Evolutionary conservation across 2,329 filamentous ascomycete genomes (phyloP).

Genomic region (Niveomyces coronatus): DNA sequence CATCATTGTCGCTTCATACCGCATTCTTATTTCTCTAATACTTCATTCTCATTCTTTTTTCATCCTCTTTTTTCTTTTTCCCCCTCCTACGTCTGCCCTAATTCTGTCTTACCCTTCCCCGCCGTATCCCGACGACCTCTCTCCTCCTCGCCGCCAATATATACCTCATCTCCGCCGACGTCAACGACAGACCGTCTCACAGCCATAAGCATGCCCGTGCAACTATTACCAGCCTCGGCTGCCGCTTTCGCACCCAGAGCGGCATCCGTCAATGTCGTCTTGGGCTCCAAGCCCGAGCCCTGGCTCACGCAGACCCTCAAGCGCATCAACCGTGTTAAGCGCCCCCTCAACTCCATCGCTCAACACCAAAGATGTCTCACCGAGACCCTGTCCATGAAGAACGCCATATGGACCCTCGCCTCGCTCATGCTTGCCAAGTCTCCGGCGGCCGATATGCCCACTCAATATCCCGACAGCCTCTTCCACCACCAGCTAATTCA

Average conservation of each 20-base stretch:
- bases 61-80: constrained; percentile 22
- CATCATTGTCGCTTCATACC: constrained; percentile 46
- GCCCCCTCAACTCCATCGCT: constrained; percentile 89
- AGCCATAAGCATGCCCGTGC: constrained; percentile 64
- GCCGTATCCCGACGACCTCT: constrained; percentile 10
- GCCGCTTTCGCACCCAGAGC: constrained; percentile 88
- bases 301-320: constrained; percentile 97
- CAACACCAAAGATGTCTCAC: constrained; percentile 94
- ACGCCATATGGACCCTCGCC: constrained; percentile 89
- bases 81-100: constrained; percentile 13
- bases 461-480: constrained; percentile 76
- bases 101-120: constrained; percentile 9
- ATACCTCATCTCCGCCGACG: constrained; percentile 10
- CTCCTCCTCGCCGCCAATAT: constrained; percentile 12
- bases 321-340: constrained; percentile 92
- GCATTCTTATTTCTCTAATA: too few species aligned
- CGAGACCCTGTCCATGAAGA: constrained; percentile 79
- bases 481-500: constrained; percentile 92
- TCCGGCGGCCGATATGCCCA: constrained; percentile 72
- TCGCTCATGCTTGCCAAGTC: constrained; percentile 89
- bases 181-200: constrained; percentile 12
- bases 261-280: constrained; percentile 86
- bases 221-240: constrained; percentile 88
- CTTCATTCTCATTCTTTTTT: constrained; percentile 34
- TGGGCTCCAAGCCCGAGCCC: constrained; percentile 83